Evolutionary conservation across 345 rosid genomes (phyloP), one percentile per base, ranked within the genome.

Genomic region (Noccaea bulbosa): DNA sequence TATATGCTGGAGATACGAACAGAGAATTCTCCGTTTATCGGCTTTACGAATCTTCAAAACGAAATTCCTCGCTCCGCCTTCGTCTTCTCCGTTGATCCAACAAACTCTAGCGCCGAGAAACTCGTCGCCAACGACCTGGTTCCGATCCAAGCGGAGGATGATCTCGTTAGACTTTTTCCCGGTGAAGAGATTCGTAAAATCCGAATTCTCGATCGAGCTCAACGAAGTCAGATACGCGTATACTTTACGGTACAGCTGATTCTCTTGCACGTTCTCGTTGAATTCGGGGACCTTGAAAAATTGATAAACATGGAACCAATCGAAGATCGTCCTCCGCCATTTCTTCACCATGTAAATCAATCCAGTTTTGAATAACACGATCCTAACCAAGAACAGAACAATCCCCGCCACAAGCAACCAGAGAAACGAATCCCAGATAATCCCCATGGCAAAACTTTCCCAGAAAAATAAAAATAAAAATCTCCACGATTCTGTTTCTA

Each of bases 1-100:
- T 59, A 94, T 89, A 73, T 94, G 97, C 34, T 92, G 95, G 22
- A 94, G 92, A 75, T 94, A 94, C 2, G 98, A 83, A 5, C 86
- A 83, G 50, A 94, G 88, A 41, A 94, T 80, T 14, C 98, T 81
- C 10, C 96, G 80, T 72, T 88, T 94, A 41, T 91, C 99, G 1
- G 88, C 84, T 81, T 76, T 88, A 40, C 97, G 83, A 46, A 91
- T 74, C 82, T 80, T 88, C 76, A 94, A 62, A n/a, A 88, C 81
- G 67, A 91, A 80, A 15, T 64, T 59, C 56, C 69, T 80, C 11
- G 22, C 35, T 37, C 72, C 39, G 38, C 37, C 59, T 3, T 76
- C 51, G 69, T 54, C 55, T 59, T 68, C 54, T 55, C 72, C 73
- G 80, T 89, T 88, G 44, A 78, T 75, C 99, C 99, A 94, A n/a